Percentiles rank a stretch among this genome's conserved stretches.
Conservation (phyloP, 2,329 filamentous ascomycete species). For the Aspergillus calidoustus region DNA sequence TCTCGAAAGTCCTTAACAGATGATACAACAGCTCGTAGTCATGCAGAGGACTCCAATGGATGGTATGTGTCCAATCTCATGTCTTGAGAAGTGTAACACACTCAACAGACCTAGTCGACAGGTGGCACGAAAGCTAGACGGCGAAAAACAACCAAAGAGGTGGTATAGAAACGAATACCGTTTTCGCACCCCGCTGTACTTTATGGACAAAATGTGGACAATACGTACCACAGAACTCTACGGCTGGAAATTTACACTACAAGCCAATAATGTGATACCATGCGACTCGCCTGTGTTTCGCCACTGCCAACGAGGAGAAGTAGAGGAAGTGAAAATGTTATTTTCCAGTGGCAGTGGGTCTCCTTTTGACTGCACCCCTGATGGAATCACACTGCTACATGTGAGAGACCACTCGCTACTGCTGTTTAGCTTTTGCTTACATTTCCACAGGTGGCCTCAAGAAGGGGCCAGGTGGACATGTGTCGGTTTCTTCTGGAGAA, state of each 20-base stretch:
- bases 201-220: not conserved
- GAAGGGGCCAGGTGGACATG: not conserved
- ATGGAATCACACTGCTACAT: not conserved
- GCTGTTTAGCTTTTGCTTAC: too few relatives aligned
- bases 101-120: not conserved
- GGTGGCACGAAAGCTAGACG: not conserved
- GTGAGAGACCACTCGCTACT: not conserved
- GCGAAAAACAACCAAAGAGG: not conserved
- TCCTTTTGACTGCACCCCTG: not conserved
- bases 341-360: not conserved
- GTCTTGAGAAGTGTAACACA: not conserved
- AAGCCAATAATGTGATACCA: not conserved
- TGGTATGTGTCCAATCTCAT: not conserved
- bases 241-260: not conserved
- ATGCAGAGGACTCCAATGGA: not conserved
- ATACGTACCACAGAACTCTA: not conserved
- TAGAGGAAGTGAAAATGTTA: not conserved
- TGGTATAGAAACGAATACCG: not conserved
- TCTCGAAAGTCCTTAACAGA: too few relatives aligned
- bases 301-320: accelerated
- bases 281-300: accelerated
- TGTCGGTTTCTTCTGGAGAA: not conserved
- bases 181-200: not conserved
- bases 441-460: not conserved
- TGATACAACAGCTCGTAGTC: too few relatives aligned